phyloP scores from a whole-genome alignment of 2,329 filamentous ascomycete genomes.

The Ilyonectria robusta region DNA sequence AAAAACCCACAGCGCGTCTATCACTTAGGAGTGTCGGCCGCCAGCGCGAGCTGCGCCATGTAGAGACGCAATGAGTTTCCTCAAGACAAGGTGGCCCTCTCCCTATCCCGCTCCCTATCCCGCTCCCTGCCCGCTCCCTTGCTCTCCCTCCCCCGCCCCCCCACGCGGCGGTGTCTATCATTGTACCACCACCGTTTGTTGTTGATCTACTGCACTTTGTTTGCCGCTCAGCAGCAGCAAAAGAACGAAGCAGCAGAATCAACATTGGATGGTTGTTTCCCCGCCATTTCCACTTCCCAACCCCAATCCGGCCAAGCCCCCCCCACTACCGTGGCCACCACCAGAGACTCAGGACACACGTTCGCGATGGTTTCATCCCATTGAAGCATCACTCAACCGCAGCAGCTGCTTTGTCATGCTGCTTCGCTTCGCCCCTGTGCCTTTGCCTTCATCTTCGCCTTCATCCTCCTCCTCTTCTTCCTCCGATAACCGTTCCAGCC shows the following conservation, averaged over 20 bases:
- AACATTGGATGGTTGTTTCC: conserved; percentile 45
- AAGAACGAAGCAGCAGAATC: conserved; percentile 23
- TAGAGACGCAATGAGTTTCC: conserved; percentile 58
- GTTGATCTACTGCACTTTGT: conserved; percentile 17
- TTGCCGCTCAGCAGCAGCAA: conserved; percentile 15
- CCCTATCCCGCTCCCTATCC: conserved; percentile 28
- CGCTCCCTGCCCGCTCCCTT: conserved; percentile 1
- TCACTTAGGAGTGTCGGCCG: conserved; percentile 24
- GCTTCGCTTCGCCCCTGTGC: neutral
- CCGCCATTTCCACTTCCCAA: conserved; percentile 48
- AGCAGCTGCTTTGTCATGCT: conserved; percentile 9
- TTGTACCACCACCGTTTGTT: conserved; percentile 6
- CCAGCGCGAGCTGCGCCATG: conserved; percentile 54
- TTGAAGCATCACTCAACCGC: conserved; percentile 22
- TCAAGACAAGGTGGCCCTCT: conserved; percentile 59
- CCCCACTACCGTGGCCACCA: conserved; percentile 46
- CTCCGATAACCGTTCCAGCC: conserved; percentile 14
- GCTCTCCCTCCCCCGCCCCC: neutral
- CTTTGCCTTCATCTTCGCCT: no score
- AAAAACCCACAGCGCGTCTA: conserved; percentile 10
- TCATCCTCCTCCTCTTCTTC: neutral
- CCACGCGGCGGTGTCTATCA: conserved; percentile 9
- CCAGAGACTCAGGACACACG: conserved; percentile 26
- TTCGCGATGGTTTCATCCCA: conserved; percentile 32
- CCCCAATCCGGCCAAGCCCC: conserved; percentile 49